These are phyloP conservation scores for Centaurea solstitialis DNA, from an alignment of 129 eudicot species.

Conservation along the genomic window DNA sequence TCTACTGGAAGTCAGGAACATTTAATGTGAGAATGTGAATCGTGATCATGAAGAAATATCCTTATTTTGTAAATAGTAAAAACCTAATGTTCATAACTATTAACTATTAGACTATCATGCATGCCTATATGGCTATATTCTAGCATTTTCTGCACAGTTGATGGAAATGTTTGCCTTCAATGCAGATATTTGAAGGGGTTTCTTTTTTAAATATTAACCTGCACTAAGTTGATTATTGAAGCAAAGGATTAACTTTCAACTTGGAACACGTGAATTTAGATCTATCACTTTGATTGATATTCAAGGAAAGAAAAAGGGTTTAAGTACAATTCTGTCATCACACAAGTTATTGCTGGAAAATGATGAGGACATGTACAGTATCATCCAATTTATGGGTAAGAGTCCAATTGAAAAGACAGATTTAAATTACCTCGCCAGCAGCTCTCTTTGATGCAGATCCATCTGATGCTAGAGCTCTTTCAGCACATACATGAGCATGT, in stretches of 20 bases:
- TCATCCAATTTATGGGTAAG: neutral
- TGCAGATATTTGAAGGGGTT: conserved; percentile 3
- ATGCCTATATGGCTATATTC: neutral
- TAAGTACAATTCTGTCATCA: neutral
- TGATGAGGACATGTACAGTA: neutral
- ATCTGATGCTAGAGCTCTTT: conserved; percentile 91
- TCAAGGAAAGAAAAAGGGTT: neutral
- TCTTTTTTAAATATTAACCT: neutral
- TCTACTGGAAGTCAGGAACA: neutral
- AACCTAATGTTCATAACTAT: neutral
- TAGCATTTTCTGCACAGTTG: neutral
- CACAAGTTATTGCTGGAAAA: neutral
- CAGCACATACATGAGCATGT: conserved; percentile 99
- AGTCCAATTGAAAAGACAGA: conserved; percentile 4
- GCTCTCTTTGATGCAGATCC: conserved; percentile 79
- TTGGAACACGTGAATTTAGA: neutral
- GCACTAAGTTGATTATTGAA: neutral
- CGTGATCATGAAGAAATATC: neutral
- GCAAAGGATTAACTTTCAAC: neutral
- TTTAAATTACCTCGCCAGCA: conserved; percentile 71
- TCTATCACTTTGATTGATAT: neutral
- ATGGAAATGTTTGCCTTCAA: neutral
- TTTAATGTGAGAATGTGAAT: neutral
- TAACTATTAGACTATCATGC: neutral
- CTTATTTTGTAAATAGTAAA: neutral